phyloP scores from a whole-genome alignment of 768 basidiomycete species.

The Mycena indigotica region DNA sequence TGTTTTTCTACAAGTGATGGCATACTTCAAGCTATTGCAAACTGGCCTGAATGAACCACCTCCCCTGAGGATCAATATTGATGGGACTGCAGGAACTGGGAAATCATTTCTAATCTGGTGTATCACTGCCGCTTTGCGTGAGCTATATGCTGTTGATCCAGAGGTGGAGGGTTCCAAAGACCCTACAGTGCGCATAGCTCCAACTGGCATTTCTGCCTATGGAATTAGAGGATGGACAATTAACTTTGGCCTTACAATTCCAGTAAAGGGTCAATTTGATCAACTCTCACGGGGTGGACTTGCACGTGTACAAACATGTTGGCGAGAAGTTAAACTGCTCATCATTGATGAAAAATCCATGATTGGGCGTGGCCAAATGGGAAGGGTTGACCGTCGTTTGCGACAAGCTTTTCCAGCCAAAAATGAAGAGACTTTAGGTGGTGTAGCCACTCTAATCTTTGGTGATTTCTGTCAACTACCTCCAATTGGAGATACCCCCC shows the following conservation, averaged over 20 bases:
- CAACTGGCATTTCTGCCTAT: constrained; percentile 30
- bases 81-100: constrained; percentile 33
- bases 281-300: constrained; percentile 12
- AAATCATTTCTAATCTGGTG: constrained; percentile 31
- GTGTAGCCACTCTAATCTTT: constrained; percentile 25
- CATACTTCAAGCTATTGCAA: constrained; percentile 15
- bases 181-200: constrained; percentile 25
- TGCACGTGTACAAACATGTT: constrained; percentile 16
- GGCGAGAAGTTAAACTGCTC: constrained; percentile 22
- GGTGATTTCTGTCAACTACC: constrained; percentile 34
- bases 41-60: constrained; percentile 3
- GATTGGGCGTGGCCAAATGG: constrained; percentile 25
- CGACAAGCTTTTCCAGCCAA: constrained; percentile 16
- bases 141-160: constrained; percentile 10
- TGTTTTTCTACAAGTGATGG: constrained; percentile 19
- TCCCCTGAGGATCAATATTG: constrained; percentile 26
- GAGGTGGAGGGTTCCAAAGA: constrained; percentile 18
- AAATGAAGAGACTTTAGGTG: constrained; percentile 20
- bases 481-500: constrained; percentile 28
- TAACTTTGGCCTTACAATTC: constrained; percentile 21
- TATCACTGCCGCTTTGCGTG: constrained; percentile 23
- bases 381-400: constrained; percentile 21
- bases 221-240: constrained; percentile 29
- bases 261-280: constrained; percentile 8
- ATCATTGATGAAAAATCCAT: constrained; percentile 33